Evolutionary conservation across 2,329 filamentous ascomycete species (phyloP).

Genomic region (Claviceps paspali): DNA sequence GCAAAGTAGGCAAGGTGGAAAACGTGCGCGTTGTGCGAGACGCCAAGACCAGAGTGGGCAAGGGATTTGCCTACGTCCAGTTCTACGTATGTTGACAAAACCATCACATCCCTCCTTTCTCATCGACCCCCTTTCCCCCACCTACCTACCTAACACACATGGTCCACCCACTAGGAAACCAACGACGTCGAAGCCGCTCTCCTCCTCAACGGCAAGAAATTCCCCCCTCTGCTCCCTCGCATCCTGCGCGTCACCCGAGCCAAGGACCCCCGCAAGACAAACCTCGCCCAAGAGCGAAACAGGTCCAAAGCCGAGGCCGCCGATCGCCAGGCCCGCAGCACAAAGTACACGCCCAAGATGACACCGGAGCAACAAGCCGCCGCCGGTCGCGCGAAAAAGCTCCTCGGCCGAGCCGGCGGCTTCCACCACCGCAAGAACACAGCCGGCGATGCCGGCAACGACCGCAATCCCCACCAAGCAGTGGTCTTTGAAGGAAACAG

Average conservation of each 20-base stretch:
- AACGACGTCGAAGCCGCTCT: conserved; percentile 87
- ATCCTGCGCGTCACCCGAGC: conserved; percentile 75
- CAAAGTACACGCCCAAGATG: conserved; percentile 53
- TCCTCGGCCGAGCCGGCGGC: conserved; percentile 56
- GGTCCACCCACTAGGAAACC: conserved; percentile 37
- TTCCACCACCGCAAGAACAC: conserved; percentile 25
- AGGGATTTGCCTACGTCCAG: conserved; percentile 95
- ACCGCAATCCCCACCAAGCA: conserved; percentile 35
- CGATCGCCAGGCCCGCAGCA: conserved; percentile 24
- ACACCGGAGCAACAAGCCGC: conserved; percentile 55
- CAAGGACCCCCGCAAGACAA: conserved; percentile 53
- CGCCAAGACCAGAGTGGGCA: conserved; percentile 78
- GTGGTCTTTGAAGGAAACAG: conserved; percentile 73
- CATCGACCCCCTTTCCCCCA: not conserved
- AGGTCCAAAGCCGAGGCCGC: conserved; percentile 19
- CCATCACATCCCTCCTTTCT: not conserved
- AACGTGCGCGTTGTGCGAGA: conserved; percentile 88
- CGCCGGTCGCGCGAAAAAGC: conserved; percentile 57
- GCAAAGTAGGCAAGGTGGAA: conserved; percentile 65
- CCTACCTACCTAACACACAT: not conserved
- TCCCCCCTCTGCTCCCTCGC: conserved; percentile 84
- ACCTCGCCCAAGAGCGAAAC: conserved; percentile 25
- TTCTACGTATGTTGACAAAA: conserved; percentile 43
- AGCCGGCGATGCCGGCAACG: conserved; percentile 6
- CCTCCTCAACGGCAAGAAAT: conserved; percentile 78